A percentile compares a stretch with the other conserved stretches of the same genome.
Conservation (phyloP, 1,139 yeast species). For the Pichia sp. region DNA sequence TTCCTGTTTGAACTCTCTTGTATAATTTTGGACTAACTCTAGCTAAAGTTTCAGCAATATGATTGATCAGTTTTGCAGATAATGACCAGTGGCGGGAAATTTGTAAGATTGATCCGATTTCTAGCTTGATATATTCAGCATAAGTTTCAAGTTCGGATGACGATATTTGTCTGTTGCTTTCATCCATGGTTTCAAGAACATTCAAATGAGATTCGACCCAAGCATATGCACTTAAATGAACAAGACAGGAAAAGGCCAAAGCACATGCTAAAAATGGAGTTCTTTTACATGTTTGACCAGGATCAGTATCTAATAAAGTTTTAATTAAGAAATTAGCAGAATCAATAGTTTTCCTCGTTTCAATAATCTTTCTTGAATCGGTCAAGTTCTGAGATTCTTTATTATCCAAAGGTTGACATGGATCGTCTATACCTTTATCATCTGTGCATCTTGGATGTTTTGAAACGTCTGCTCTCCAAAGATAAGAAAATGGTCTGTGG, state of each 20-base stretch:
- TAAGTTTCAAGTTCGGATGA: constrained; percentile 38
- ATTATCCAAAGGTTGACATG: constrained; percentile 24
- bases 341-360: constrained; percentile 46
- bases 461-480: constrained; percentile 45
- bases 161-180: constrained; percentile 18
- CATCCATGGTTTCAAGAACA: constrained; percentile 12
- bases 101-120: constrained; percentile 41
- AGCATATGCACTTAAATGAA: constrained; percentile 44
- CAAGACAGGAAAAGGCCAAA: constrained; percentile 44
- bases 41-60: constrained; percentile 36
- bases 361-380: constrained; percentile 41
- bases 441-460: constrained; percentile 38
- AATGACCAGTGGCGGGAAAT: constrained; percentile 44
- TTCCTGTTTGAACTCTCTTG: constrained; percentile 23
- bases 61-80: constrained; percentile 41
- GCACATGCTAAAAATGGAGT: constrained; percentile 49
- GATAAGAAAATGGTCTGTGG: constrained; percentile 45
- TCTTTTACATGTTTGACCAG: constrained; percentile 36
- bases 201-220: constrained; percentile 37
- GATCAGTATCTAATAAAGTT: constrained; percentile 40
- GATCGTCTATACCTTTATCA: constrained; percentile 23
- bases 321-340: constrained; percentile 45
- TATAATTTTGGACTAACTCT: constrained; percentile 29
- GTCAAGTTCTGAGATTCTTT: constrained; percentile 23
- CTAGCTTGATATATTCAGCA: constrained; percentile 43